Base-by-base conservation (phyloP, 2,329 filamentous ascomycete genomes). In the Akanthomyces muscarius region DNA sequence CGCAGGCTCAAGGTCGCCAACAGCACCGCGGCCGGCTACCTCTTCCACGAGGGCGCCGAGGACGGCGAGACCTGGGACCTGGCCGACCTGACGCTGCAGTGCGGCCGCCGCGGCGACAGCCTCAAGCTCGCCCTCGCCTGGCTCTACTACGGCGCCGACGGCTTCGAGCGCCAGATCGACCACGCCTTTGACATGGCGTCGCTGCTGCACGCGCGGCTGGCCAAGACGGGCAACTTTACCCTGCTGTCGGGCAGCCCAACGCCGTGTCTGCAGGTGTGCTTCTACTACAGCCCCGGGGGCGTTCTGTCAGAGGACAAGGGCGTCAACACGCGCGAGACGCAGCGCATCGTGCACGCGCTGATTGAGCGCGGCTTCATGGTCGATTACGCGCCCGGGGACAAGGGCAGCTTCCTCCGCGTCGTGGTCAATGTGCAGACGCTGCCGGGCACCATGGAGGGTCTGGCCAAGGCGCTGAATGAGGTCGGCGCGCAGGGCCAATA, bases 261-360 rank as follows among this genome's bases (percentile, higher is more conserved):
- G 53, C 91, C 91, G 0, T 98, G 94, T 76, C 78, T 97, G 72
- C 95, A 98, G 77, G 90, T 98, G 25, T 97, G 94, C 79, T 98
- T 98, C 75, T 97, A 97, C 74, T 92, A 90, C 70, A 86, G 88
- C 0, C 85, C 85, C 0, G 66, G 66, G 1, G 85, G 87, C 2
- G 69, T 74, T 63, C 66, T 89, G 50, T 69, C 74, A 0, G 73
- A 73, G 0, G 74, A 78, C 18, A 67, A 72, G 6, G 74, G 74
- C 44, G 75, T 73, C 59, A 86, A 86, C 69, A 84, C 83, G 38
- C 69, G 72, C 47, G 73, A 77, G 47, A 86, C 84, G 38, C 75
- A 78, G 67, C 71, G 68, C 10, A 83, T 86, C 70, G 83, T 80
- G 1, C 71, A 73, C 56, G 75, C 70, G 67, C 72, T 86, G 65